Conservation (phyloP, 306 rosid species). For the Quercus cerris region DNA sequence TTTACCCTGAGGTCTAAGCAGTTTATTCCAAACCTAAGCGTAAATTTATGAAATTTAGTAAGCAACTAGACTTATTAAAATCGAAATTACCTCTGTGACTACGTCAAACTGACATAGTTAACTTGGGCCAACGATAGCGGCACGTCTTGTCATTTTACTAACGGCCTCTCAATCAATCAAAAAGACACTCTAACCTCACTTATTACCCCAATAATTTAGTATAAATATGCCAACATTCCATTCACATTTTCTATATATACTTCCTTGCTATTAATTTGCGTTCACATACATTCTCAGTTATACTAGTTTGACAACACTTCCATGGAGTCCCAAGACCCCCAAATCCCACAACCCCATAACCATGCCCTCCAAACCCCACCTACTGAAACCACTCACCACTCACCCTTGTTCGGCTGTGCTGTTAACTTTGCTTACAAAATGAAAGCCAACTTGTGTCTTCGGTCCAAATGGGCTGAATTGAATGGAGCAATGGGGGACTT, state of each 20-base stretch:
- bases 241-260: neutral
- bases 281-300: neutral
- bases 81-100: too few relatives aligned
- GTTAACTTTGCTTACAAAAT: conserved; percentile 23
- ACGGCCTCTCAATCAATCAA: too few relatives aligned
- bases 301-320: neutral
- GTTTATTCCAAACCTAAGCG: too few relatives aligned
- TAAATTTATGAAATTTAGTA: too few relatives aligned
- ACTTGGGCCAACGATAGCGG: too few relatives aligned
- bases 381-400: neutral
- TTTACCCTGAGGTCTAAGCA: too few relatives aligned
- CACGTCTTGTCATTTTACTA: too few relatives aligned
- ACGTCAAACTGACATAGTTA: too few relatives aligned
- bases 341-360: conserved; percentile 10
- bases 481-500: conserved; percentile 88
- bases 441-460: conserved; percentile 42
- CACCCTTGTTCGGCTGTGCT: conserved; percentile 2
- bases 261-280: neutral
- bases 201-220: too few relatives aligned
- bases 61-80: too few relatives aligned
- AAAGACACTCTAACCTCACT: neutral
- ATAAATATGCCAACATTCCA: too few relatives aligned
- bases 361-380: conserved; percentile 8
- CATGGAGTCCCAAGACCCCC: conserved; percentile 37
- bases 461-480: conserved; percentile 60